phyloP scores from a whole-genome alignment of 768 basidiomycete genomes.

The Mrakia blollopis region DNA sequence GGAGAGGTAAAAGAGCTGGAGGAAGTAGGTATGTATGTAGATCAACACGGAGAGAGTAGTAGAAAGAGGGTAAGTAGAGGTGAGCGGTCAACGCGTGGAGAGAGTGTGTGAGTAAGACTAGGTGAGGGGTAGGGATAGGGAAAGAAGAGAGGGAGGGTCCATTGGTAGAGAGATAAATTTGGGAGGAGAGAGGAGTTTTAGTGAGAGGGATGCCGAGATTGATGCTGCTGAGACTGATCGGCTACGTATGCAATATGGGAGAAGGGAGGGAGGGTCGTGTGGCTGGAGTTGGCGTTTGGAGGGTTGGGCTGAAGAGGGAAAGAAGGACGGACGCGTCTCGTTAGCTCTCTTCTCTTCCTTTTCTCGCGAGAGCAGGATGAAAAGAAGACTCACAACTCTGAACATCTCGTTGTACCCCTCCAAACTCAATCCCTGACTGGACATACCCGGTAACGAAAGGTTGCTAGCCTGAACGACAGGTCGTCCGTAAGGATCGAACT shows the following conservation, averaged over 20 bases:
- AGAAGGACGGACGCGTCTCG: neutral
- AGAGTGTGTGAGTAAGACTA: too few species aligned
- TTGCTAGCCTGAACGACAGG: conserved; percentile 40
- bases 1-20: too few species aligned
- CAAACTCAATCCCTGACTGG: conserved; percentile 34
- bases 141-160: too few species aligned
- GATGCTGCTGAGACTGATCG: conserved; percentile 37
- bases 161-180: too few species aligned
- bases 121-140: neutral
- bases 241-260: conserved; percentile 44
- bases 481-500: conserved; percentile 33
- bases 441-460: conserved; percentile 32
- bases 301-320: neutral
- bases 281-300: neutral
- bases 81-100: too few species aligned
- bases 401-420: conserved; percentile 41
- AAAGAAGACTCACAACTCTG: conserved; percentile 35
- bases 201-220: neutral
- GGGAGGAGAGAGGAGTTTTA: too few species aligned
- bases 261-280: conserved; percentile 43
- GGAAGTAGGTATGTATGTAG: too few species aligned
- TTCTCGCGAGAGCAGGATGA: neutral
- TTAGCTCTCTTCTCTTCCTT: neutral
- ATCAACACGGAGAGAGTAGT: too few species aligned
- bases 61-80: too few species aligned